A percentile compares a stretch with the other conserved stretches of the same genome.
Conservation (phyloP, 2,329 filamentous ascomycete species). For the Scytalidium lignicola region DNA sequence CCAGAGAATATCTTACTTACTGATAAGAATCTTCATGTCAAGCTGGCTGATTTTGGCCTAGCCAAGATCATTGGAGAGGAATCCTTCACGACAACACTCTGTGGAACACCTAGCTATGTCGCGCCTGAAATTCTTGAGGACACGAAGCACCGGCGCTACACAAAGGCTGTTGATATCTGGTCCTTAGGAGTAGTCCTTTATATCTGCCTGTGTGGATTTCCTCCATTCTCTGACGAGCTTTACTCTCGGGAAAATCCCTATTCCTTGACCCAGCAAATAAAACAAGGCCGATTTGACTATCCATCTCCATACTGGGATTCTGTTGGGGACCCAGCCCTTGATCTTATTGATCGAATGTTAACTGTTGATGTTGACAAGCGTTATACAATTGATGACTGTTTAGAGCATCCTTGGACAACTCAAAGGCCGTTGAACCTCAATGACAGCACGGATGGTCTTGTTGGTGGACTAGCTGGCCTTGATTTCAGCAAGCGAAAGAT, state of each 20-base stretch:
- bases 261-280: conserved; percentile 83
- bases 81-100: conserved; percentile 93
- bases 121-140: conserved; percentile 92
- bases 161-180: conserved; percentile 93
- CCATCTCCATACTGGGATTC: conserved; percentile 95
- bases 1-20: conserved; percentile 64
- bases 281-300: conserved; percentile 83
- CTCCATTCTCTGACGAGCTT: conserved; percentile 93
- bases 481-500: conserved; percentile 81
- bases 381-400: conserved; percentile 84
- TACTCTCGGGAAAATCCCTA: conserved; percentile 78
- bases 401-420: conserved; percentile 86
- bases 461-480: conserved; percentile 75
- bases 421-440: conserved; percentile 54
- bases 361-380: conserved; percentile 79
- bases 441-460: conserved; percentile 89
- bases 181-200: conserved; percentile 96
- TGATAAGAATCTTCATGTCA: conserved; percentile 80
- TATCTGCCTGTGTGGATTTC: conserved; percentile 94
- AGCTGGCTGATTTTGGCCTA: conserved; percentile 92
- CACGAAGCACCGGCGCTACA: conserved; percentile 78
- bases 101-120: conserved; percentile 95
- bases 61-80: conserved; percentile 99
- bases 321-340: conserved; percentile 78
- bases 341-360: conserved; percentile 93